Conservation (phyloP, 768 basidiomycete genomes). For the Termitomyces sp. region DNA sequence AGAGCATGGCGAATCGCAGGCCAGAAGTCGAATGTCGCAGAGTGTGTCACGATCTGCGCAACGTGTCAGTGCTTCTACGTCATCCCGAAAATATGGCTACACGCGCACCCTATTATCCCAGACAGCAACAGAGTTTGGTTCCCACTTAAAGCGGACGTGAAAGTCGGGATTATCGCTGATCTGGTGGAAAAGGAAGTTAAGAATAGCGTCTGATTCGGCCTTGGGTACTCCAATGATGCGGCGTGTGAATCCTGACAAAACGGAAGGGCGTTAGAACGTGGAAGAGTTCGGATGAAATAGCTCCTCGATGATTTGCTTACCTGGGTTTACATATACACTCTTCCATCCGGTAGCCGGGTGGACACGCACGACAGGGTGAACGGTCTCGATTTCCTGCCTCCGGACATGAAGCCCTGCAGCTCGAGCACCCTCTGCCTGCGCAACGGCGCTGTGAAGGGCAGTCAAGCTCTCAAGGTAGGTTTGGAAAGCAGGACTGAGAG, state of each 20-base stretch:
- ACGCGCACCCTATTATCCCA: constrained; percentile 77
- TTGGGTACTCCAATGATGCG: constrained; percentile 78
- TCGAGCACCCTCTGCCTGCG: constrained; percentile 72
- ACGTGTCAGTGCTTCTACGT: neutral
- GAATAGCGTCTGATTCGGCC: constrained; percentile 72
- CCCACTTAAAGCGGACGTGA: constrained; percentile 78
- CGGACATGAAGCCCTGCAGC: constrained; percentile 70
- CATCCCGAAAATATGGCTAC: neutral
- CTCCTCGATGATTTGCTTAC: constrained; percentile 25
- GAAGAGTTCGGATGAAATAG: neutral
- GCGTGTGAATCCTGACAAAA: constrained; percentile 64
- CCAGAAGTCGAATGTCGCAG: constrained; percentile 83
- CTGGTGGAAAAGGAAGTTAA: constrained; percentile 68
- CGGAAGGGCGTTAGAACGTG: constrained; percentile 1
- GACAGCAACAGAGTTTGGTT: constrained; percentile 72
- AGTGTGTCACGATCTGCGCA: constrained; percentile 64
- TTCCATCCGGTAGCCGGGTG: constrained; percentile 89
- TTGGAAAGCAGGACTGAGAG: constrained; percentile 71
- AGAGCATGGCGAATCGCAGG: constrained; percentile 74
- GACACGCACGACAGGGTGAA: constrained; percentile 81
- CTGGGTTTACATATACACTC: constrained; percentile 78
- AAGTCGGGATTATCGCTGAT: constrained; percentile 69
- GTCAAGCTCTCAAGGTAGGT: constrained; percentile 70
- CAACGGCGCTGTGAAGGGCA: constrained; percentile 74
- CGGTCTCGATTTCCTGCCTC: constrained; percentile 60